Base-by-base conservation (phyloP, 768 basidiomycete species). In the Mycena galericulata region DNA sequence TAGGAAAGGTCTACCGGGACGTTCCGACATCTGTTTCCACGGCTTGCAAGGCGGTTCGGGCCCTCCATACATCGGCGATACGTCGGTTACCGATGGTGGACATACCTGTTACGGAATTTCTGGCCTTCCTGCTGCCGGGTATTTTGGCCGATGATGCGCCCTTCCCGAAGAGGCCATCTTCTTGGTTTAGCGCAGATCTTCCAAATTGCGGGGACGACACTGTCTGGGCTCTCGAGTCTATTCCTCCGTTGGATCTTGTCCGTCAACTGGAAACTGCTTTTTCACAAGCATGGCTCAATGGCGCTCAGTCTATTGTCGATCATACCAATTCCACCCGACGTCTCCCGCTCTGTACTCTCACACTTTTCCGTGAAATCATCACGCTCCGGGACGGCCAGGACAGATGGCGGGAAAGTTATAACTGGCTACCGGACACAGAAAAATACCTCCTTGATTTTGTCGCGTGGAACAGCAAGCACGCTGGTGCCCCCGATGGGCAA, bases 221-320 rank as follows among this genome's bases (percentile, higher is more conserved):
- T 5, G 29, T 61, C 47, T 27, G 47, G 15, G 34, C 46, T 11
- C 3, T 61, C 22, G 15, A 7, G n/a, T n/a, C n/a, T 36, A 61
- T 49, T 17, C 59, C 46, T 9, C 47, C 45, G 15, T 46, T 50
- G 3, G 11, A 22, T 22, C 24, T 62, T 29, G 18, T 62, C 10
- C 38, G 36, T 9, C 7, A 40, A 20, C 60, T 62, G 22, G 60
- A 62, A 18, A 26, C 9, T 3, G 36, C 20, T 26, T 62, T 7
- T 62, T n/a, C 60, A n/a, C 60, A 62, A 27, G 60, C 60, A 4
- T 62, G 60, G 60, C 49, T 62, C 17, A 41, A 62, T 22, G 49
- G 60, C 4, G 10, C 47, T 36, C 24, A 20, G 4, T 61, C 59
- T 26, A 38, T 62, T 29, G 49, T 51, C 1, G 34, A 62, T 30